phyloP scores from a whole-genome alignment of 305 asterid genomes.

The Fraxinus paxiana region DNA sequence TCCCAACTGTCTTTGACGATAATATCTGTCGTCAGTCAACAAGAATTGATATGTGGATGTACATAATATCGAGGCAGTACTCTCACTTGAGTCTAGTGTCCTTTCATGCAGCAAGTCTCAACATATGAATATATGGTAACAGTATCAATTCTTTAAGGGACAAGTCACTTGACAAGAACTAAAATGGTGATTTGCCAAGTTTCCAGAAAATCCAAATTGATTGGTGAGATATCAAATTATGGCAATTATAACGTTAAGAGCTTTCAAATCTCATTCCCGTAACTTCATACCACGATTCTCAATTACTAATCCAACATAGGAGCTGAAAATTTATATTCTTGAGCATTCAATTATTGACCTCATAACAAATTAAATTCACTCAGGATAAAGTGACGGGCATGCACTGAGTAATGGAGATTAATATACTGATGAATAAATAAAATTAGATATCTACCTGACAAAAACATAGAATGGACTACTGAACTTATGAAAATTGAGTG shows the following conservation, averaged over 20 bases:
- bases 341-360: background rate
- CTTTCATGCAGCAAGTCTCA: background rate
- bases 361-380: background rate
- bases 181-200: background rate
- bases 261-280: background rate
- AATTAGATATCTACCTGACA: slow-evolving; percentile 56
- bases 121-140: background rate
- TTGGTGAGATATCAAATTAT: background rate
- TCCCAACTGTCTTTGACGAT: background rate
- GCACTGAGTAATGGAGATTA: slow-evolving; percentile 12
- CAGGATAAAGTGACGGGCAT: slow-evolving; percentile 2
- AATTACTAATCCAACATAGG: slow-evolving; percentile 1
- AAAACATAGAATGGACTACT: slow-evolving; percentile 77
- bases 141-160: background rate
- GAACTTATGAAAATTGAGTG: slow-evolving; percentile 74
- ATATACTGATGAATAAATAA: background rate
- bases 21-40: background rate
- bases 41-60: slow-evolving; percentile 4
- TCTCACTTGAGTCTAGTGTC: background rate
- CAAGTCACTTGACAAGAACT: background rate
- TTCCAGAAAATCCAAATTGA: background rate
- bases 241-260: background rate
- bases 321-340: background rate
- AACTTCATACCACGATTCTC: background rate
- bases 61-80: slow-evolving; percentile 5